Evolutionary conservation across 169 alveolate species (phyloP).

Genomic region (Plasmodium vinckei): DNA sequence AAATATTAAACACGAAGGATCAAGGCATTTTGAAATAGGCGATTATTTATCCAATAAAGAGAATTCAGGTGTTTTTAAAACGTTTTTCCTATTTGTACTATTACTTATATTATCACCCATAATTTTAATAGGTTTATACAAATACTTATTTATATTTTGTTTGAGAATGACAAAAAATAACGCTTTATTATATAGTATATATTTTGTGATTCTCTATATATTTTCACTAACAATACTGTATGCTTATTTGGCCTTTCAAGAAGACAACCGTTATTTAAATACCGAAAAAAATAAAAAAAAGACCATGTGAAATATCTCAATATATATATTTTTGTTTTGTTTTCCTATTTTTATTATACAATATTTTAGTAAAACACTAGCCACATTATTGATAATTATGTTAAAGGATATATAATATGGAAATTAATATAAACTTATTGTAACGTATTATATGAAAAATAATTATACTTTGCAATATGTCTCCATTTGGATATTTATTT

Average conservation of each 20-base stretch:
- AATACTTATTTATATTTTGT: conserved; percentile 12
- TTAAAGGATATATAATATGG: too few relatives aligned
- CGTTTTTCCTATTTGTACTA: conserved; percentile 49
- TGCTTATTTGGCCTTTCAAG: conserved; percentile 60
- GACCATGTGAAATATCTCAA: background rate
- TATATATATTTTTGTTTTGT: background rate
- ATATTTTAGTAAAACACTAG: too few relatives aligned
- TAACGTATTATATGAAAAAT: background rate
- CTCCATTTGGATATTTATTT: background rate
- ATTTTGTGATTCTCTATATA: conserved; percentile 19
- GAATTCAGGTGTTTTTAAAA: conserved; percentile 37
- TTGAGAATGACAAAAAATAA: conserved; percentile 30
- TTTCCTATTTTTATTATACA: background rate
- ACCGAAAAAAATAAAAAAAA: conserved; percentile 1
- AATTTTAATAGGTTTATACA: conserved; percentile 39
- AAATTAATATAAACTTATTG: too few relatives aligned
- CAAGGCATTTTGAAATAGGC: conserved; percentile 16
- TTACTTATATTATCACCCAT: conserved; percentile 55
- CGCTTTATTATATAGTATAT: conserved; percentile 37
- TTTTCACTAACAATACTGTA: conserved; percentile 29
- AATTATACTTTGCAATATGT: background rate
- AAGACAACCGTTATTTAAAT: background rate
- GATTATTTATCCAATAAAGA: conserved; percentile 46
- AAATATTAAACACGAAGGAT: background rate
- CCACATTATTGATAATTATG: too few relatives aligned